These are phyloP conservation scores for Xylariomycetidae sp. DNA, from an alignment of 2,329 filamentous ascomycete genomes.

Conservation along the genomic window DNA sequence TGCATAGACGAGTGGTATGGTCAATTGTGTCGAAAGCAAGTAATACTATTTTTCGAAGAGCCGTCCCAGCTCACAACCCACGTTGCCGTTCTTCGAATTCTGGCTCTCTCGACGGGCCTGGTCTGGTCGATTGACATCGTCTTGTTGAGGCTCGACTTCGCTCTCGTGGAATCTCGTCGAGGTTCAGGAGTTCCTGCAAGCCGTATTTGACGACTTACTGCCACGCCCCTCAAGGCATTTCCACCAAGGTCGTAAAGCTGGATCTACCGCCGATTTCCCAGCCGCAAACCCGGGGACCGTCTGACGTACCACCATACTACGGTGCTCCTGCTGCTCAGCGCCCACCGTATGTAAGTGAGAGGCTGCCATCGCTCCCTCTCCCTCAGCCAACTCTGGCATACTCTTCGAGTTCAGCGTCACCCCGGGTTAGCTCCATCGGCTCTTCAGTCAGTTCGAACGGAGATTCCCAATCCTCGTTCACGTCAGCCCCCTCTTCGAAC, in stretches of 20 bases:
- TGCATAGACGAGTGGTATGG: too few species aligned
- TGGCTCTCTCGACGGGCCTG: too few species aligned
- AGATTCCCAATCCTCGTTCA: slow-evolving; percentile 49
- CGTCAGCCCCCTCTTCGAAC: slow-evolving; percentile 49
- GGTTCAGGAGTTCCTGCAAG: too few species aligned
- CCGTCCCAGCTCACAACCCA: too few species aligned
- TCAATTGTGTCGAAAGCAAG: too few species aligned
- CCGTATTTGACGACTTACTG: slow-evolving; percentile 10
- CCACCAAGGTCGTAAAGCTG: slow-evolving; percentile 74
- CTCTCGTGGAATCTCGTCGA: too few species aligned
- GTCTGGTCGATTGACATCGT: background rate
- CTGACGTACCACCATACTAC: slow-evolving; percentile 62
- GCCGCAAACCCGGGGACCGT: slow-evolving; percentile 72
- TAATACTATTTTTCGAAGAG: too few species aligned
- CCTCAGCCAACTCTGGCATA: slow-evolving; percentile 64
- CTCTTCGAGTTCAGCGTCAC: slow-evolving; percentile 66
- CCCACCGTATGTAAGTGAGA: slow-evolving; percentile 64
- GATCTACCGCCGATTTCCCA: slow-evolving; percentile 84
- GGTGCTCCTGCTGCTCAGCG: slow-evolving; percentile 60
- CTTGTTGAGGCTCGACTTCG: too few species aligned
- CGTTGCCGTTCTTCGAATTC: too few species aligned
- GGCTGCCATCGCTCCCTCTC: slow-evolving; percentile 64
- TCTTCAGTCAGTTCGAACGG: slow-evolving; percentile 46
- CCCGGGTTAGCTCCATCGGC: slow-evolving; percentile 70
- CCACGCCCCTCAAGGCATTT: slow-evolving; percentile 20